These are phyloP conservation scores for Torulaspora delbrueckii DNA, from an alignment of 805 yeast species.

Conservation along the genomic window DNA sequence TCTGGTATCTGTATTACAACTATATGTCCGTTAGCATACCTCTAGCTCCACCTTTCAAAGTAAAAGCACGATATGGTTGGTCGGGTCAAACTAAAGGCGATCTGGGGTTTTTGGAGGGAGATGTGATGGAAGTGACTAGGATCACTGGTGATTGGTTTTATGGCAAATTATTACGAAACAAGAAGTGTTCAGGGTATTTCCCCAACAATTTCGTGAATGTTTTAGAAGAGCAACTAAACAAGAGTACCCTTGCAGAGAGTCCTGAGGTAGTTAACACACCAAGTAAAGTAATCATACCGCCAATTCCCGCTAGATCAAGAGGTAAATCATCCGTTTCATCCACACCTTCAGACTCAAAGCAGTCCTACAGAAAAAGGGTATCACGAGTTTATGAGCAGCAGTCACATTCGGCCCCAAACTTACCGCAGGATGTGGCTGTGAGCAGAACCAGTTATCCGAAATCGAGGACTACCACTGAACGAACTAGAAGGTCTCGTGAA, in stretches of 20 bases:
- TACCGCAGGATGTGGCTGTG: constrained; percentile 11
- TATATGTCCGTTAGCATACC: constrained; percentile 14
- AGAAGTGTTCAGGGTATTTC: constrained; percentile 69
- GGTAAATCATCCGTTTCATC: constrained; percentile 5
- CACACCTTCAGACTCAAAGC: background rate
- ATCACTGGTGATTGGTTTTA: constrained; percentile 94
- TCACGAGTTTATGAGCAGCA: constrained; percentile 1
- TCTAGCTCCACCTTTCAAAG: constrained; percentile 64
- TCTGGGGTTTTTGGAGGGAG: constrained; percentile 91
- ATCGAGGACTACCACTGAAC: constrained; percentile 2
- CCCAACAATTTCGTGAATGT: constrained; percentile 81
- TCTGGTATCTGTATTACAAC: constrained; percentile 1
- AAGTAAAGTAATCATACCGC: constrained; percentile 12
- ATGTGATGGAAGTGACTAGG: constrained; percentile 75
- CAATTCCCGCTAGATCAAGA: constrained; percentile 14
- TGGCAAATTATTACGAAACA: constrained; percentile 75
- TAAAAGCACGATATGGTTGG: constrained; percentile 85
- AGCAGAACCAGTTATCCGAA: constrained; percentile 1
- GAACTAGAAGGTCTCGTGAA: background rate
- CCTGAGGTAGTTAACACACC: constrained; percentile 14
- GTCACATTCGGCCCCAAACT: constrained; percentile 12
- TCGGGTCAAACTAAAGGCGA: constrained; percentile 88
- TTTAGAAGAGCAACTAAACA: constrained; percentile 37
- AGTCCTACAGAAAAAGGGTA: background rate
- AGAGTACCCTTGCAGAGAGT: constrained; percentile 3